Conservation (phyloP, 345 rosid species). For the Aethionema arabicum region DNA sequence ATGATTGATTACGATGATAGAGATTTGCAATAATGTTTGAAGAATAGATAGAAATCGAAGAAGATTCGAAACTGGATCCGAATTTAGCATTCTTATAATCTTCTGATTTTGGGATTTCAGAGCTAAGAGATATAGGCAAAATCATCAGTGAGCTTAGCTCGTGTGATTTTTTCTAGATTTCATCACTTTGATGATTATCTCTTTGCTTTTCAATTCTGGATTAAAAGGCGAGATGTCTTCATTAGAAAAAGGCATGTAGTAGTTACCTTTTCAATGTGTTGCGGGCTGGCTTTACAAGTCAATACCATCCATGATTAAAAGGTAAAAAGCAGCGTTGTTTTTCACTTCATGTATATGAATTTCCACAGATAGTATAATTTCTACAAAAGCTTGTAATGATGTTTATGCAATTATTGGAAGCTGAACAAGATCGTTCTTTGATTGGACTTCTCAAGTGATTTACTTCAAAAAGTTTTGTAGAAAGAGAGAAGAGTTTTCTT, state of each 20-base stretch:
- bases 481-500: neutral
- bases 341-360: conserved; percentile 14
- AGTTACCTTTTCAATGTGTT: conserved; percentile 1
- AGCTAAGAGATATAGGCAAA: conserved; percentile 17
- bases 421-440: neutral
- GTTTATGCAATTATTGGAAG: conserved; percentile 8
- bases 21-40: neutral
- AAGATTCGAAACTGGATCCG: conserved; percentile 20
- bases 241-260: conserved; percentile 10
- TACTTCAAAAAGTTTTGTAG: neutral
- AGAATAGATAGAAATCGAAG: neutral
- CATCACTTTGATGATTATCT: conserved; percentile 3
- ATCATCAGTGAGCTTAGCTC: neutral
- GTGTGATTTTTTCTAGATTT: conserved; percentile 7
- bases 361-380: conserved; percentile 13
- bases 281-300: conserved; percentile 27
- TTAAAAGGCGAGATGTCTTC: conserved; percentile 2
- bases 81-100: neutral
- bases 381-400: conserved; percentile 8
- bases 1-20: neutral
- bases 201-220: conserved; percentile 1
- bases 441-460: neutral
- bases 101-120: conserved; percentile 3
- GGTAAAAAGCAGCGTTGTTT: neutral
- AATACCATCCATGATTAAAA: conserved; percentile 32